Percentiles rank a stretch among this genome's conserved stretches.
phyloP scores from a whole-genome alignment of 2,329 filamentous ascomycete genomes.

The Talaromyces sp. region DNA sequence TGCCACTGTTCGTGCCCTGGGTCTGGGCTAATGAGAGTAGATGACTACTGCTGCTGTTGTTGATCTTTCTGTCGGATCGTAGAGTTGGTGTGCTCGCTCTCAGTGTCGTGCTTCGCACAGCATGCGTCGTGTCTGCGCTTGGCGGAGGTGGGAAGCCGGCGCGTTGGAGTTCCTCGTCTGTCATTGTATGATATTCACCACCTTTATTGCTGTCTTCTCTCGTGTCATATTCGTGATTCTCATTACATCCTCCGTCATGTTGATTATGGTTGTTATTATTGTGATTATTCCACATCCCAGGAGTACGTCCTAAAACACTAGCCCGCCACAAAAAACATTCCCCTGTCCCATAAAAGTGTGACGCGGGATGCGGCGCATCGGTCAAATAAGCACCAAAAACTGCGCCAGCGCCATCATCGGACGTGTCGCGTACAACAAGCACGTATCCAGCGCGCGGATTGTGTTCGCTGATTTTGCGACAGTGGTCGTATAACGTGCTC shows the following conservation, averaged over 20 bases:
- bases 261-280: neutral
- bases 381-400: conserved; percentile 93
- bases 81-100: conserved; percentile 30
- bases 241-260: neutral
- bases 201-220: neutral
- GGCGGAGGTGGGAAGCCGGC: conserved; percentile 66
- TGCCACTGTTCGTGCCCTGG: conserved; percentile 37
- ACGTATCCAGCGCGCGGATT: conserved; percentile 79
- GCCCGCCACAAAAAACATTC: conserved; percentile 93
- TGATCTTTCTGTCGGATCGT: neutral
- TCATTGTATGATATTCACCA: conserved; percentile 20
- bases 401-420: conserved; percentile 27
- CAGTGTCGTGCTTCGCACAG: conserved; percentile 58
- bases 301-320: conserved; percentile 55
- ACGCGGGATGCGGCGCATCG: conserved; percentile 73
- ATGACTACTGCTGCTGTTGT: neutral
- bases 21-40: conserved; percentile 10
- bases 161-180: conserved; percentile 47
- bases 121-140: conserved; percentile 61
- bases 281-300: conserved; percentile 25
- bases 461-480: conserved; percentile 61
- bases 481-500: conserved; percentile 78
- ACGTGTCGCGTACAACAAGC: conserved; percentile 74
- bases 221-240: neutral
- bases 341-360: conserved; percentile 91